Evolutionary conservation across 352 stramenopile genomes (phyloP), one percentile per base, ranked within the genome.

Genomic region (Pythium rhizo-oryzae): DNA sequence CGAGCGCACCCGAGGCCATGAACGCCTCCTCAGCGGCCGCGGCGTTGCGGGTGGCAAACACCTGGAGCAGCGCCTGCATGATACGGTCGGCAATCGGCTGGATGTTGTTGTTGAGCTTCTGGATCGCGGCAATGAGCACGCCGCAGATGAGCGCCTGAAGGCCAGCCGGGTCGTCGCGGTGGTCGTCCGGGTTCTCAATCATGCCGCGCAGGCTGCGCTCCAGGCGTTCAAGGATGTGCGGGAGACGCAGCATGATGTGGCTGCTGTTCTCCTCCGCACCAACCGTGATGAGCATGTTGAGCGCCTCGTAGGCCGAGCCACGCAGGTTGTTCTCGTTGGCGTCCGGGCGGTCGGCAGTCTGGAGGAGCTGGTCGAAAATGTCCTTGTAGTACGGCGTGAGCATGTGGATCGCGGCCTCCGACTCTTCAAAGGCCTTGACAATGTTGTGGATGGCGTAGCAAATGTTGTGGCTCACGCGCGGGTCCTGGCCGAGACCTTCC

Each of bases 401-500:
- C 69, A 99, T 90, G 54, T 97, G 73, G 62, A 84, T 68, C 58
- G 87, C 68, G 37, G 78, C 74, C 69, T 91, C 78, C 62, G 83
- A 90, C 71, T 94, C 88, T 60, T 90, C 85, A 61, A 98, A 98
- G 0, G 93, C 90, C 70, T 96, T 92, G n/a, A 97, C 96, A 44
- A 99, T 91, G 70, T 98, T 98, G 87, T 98, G 95, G 69, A 99
- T 97, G 13, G 96, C 97, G 64, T 98, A 98, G 74, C 94, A 99
- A 55, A 97, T 93, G 70, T 98, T 97, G 66, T 93, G 89, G n/a
- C 91, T 93, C 56, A 99, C 95, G 70, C 88, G 87, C n/a, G 89
- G 86, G 55, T 96, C 88, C 50, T 94, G 82, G 58, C 94, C 78
- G 28, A 97, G 70, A 19, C 83, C 88, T 57, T 91, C 75, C 4